Evolutionary conservation across 371 early-diverging fungal genomes (phyloP).

Genomic region (Umbelopsis sp.): DNA sequence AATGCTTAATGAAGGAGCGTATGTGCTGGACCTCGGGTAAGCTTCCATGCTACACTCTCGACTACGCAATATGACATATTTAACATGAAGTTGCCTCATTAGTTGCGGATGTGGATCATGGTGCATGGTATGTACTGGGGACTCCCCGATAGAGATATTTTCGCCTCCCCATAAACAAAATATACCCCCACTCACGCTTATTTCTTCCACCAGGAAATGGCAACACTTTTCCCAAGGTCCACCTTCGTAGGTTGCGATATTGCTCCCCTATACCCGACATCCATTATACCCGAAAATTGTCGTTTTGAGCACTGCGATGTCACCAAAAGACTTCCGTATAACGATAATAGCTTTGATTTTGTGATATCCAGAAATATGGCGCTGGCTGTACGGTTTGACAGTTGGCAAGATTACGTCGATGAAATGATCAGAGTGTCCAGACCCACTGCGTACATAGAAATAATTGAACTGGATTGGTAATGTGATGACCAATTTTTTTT

Average conservation of each 20-base stretch:
- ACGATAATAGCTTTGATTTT: constrained; percentile 26
- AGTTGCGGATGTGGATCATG: constrained; percentile 13
- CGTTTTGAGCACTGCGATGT: constrained; percentile 27
- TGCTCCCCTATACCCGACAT: constrained; percentile 36
- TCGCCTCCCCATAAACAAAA: neutral
- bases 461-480: constrained; percentile 24
- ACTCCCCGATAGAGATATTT: neutral
- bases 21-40: constrained; percentile 9
- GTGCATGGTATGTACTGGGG: constrained; percentile 2
- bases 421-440: constrained; percentile 33
- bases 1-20: neutral
- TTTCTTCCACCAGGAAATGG: constrained; percentile 34
- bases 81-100: neutral
- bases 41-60: neutral
- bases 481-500: neutral
- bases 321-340: constrained; percentile 6
- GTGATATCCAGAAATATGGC: constrained; percentile 34
- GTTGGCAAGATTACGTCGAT: constrained; percentile 29
- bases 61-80: neutral
- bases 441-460: constrained; percentile 36
- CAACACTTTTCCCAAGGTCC: constrained; percentile 30
- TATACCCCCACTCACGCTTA: neutral
- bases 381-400: constrained; percentile 25
- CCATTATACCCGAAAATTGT: constrained; percentile 38
- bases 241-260: constrained; percentile 38